Conservation (phyloP, 192 early-diverging fungal species). For the Chytriomyces sp. region DNA sequence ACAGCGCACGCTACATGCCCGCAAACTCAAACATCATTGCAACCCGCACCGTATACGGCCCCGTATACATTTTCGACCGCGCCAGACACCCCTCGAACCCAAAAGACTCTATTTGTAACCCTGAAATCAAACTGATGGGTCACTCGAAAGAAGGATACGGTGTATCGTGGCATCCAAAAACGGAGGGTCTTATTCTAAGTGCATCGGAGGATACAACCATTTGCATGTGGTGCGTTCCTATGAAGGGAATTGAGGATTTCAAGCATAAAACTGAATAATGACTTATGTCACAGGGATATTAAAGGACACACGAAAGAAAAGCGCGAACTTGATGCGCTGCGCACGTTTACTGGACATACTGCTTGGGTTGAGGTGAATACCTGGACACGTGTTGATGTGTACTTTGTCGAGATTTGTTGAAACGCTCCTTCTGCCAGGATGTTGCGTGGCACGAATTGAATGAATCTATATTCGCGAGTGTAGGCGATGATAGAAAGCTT, state of each 20-base stretch:
- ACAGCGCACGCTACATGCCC: slow-evolving; percentile 94
- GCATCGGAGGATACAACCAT: slow-evolving; percentile 91
- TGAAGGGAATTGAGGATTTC: neutral
- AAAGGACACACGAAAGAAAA: slow-evolving; percentile 76
- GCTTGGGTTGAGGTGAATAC: slow-evolving; percentile 80
- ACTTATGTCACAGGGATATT: slow-evolving; percentile 84
- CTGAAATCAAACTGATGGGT: slow-evolving; percentile 84
- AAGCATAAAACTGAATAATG: too few species aligned
- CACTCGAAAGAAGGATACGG: slow-evolving; percentile 96
- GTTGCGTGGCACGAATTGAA: slow-evolving; percentile 89
- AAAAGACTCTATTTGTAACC: slow-evolving; percentile 76
- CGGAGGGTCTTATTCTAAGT: slow-evolving; percentile 83
- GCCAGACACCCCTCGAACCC: slow-evolving; percentile 80
- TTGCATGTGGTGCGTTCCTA: slow-evolving; percentile 70
- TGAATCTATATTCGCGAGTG: slow-evolving; percentile 91
- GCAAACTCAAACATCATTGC: slow-evolving; percentile 95
- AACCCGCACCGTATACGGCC: slow-evolving; percentile 87
- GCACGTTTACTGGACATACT: slow-evolving; percentile 85
- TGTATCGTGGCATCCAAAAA: slow-evolving; percentile 86
- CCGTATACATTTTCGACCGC: slow-evolving; percentile 96
- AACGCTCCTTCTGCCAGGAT: slow-evolving; percentile 69
- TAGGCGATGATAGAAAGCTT: slow-evolving; percentile 93
- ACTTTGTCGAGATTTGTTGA: neutral
- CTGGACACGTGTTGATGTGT: neutral
- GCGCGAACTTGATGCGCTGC: slow-evolving; percentile 72